phyloP scores from a whole-genome alignment of 805 yeast species.

The Kluyveromyces nonfermentans region DNA sequence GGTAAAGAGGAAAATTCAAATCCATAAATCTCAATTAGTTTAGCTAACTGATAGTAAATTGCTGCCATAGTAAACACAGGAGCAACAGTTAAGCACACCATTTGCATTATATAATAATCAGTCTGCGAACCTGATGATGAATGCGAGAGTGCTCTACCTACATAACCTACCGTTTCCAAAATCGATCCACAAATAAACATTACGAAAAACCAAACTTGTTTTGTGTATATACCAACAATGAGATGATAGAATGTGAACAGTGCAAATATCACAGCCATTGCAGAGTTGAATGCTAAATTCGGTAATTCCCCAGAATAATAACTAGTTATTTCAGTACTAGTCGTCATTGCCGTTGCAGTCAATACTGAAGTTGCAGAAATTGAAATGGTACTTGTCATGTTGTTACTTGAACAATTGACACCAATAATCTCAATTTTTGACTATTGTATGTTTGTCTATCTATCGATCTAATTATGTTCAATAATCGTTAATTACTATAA shows the following conservation, averaged over 20 bases:
- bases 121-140: constrained; percentile 24
- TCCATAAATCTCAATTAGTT: constrained; percentile 55
- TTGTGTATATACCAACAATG: constrained; percentile 34
- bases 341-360: not conserved
- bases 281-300: constrained; percentile 45
- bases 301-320: constrained; percentile 40
- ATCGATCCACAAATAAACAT: constrained; percentile 47
- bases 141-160: constrained; percentile 45
- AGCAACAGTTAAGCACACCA: constrained; percentile 61
- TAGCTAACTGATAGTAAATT: constrained; percentile 61
- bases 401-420: not conserved
- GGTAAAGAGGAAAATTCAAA: constrained; percentile 37
- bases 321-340: constrained; percentile 6
- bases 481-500: too few relatives aligned
- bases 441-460: too few relatives aligned
- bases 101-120: constrained; percentile 49
- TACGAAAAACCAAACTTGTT: constrained; percentile 57
- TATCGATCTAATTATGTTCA: too few relatives aligned
- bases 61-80: constrained; percentile 86
- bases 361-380: constrained; percentile 3
- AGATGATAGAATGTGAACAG: constrained; percentile 34
- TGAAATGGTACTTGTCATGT: constrained; percentile 3
- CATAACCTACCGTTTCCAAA: constrained; percentile 60
- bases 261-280: constrained; percentile 47
- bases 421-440: too few relatives aligned